Evolutionary conservation across 1,284 basidiomycete genomes (phyloP).

Genomic region (Malassezia sympodialis): DNA sequence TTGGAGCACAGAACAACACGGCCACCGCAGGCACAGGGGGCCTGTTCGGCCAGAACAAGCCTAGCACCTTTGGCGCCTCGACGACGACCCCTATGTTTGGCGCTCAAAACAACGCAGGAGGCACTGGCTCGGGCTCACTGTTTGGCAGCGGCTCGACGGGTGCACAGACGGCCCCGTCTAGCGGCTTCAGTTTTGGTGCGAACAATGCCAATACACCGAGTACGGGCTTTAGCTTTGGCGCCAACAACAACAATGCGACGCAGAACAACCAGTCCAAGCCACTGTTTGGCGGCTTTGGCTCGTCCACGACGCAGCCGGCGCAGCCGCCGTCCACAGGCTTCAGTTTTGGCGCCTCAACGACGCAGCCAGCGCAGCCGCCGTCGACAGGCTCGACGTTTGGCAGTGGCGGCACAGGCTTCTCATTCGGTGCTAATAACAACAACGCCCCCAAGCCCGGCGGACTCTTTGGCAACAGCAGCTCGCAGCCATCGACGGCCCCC

Average conservation of each 20-base stretch:
- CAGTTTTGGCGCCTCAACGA: constrained; percentile 22
- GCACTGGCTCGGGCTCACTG: constrained; percentile 33
- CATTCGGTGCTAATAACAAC: constrained; percentile 21
- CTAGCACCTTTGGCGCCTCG: constrained; percentile 4
- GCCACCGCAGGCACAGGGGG: constrained; percentile 1
- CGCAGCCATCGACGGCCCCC: constrained; percentile 20
- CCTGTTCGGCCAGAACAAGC: constrained; percentile 2
- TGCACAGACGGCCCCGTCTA: constrained; percentile 23
- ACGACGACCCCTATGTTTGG: constrained; percentile 29
- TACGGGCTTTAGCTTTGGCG: constrained; percentile 27
- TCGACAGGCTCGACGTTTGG: constrained; percentile 32
- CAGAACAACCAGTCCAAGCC: constrained; percentile 35
- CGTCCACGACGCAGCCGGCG: constrained; percentile 22
- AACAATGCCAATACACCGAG: constrained; percentile 30
- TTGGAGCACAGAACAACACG: constrained; percentile 6
- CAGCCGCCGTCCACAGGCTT: constrained; percentile 20
- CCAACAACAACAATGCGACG: constrained; percentile 19
- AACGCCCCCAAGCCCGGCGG: constrained; percentile 38
- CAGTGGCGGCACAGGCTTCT: constrained; percentile 16
- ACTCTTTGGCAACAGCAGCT: constrained; percentile 53
- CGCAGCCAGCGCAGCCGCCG: constrained; percentile 20
- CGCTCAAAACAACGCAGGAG: constrained; percentile 21
- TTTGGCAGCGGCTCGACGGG: constrained; percentile 27
- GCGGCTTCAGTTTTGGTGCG: constrained; percentile 30
- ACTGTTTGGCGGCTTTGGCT: constrained; percentile 26